These are phyloP conservation scores for Ailanthus altissimus DNA, from an alignment of 345 rosid genomes.

Conservation along the genomic window DNA sequence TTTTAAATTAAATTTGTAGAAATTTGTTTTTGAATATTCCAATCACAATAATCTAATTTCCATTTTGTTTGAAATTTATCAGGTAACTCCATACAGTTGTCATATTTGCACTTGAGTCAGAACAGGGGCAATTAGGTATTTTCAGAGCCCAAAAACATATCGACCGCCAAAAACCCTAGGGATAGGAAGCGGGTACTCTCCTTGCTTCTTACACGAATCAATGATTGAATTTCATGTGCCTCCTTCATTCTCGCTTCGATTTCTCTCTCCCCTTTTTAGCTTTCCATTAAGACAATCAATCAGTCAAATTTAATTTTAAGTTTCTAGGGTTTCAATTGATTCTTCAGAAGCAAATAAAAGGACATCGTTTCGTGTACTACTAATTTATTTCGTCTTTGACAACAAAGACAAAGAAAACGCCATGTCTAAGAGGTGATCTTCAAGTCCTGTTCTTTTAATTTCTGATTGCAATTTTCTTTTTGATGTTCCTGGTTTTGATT, in stretches of 20 bases:
- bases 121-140: background rate
- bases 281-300: background rate
- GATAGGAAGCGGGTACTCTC: background rate
- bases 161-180: slow-evolving; percentile 26
- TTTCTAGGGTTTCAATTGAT: slow-evolving; percentile 16
- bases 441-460: background rate
- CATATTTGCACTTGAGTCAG: background rate
- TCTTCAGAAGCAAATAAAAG: slow-evolving; percentile 1
- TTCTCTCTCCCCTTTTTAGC: slow-evolving; percentile 12
- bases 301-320: background rate
- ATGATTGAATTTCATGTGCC: slow-evolving; percentile 17
- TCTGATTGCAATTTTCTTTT: background rate
- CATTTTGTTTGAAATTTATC: background rate
- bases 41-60: background rate
- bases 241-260: slow-evolving; percentile 18
- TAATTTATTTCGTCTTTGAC: background rate
- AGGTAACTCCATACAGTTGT: background rate
- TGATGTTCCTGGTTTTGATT: background rate
- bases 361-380: background rate
- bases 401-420: background rate
- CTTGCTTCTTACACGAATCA: slow-evolving; percentile 8
- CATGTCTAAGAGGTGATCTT: slow-evolving; percentile 19
- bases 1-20: no score
- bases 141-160: background rate
- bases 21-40: background rate